phyloP scores from a whole-genome alignment of 2,329 filamentous ascomycete genomes.

The Exophiala bonariae region DNA sequence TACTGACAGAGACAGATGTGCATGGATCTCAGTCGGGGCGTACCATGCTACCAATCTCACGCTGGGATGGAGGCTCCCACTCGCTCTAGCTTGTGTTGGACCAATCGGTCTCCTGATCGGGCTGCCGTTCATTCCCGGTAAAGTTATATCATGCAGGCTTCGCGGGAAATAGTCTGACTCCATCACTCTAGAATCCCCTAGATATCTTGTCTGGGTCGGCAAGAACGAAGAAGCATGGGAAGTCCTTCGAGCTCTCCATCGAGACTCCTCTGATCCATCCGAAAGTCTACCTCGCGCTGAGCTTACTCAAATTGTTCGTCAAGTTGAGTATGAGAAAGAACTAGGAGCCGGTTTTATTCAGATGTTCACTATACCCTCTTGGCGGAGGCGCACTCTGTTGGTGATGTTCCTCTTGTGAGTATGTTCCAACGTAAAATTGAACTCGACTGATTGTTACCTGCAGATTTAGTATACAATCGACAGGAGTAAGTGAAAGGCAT shows the following conservation, averaged over 20 bases:
- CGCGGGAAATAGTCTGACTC: background rate
- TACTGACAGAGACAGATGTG: background rate
- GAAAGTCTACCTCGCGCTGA: conserved; percentile 1
- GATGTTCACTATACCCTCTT: conserved; percentile 9
- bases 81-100: conserved; percentile 2
- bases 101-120: background rate
- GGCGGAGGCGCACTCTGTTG: conserved; percentile 3
- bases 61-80: conserved; percentile 8
- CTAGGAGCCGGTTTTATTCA: background rate
- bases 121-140: background rate
- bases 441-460: background rate
- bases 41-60: conserved; percentile 1
- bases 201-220: conserved; percentile 4
- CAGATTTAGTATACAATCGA: conserved; percentile 29
- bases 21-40: conserved; percentile 6
- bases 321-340: conserved; percentile 11
- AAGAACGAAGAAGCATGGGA: conserved; percentile 1
- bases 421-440: background rate
- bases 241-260: conserved; percentile 1
- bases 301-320: conserved; percentile 4
- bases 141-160: background rate
- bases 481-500: conserved; percentile 21
- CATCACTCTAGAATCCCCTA: conserved; percentile 2
- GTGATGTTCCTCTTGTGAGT: conserved; percentile 3
- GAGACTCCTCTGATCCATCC: background rate